These are phyloP conservation scores for Glycine soja DNA, from an alignment of 306 rosid species.

Conservation along the genomic window DNA sequence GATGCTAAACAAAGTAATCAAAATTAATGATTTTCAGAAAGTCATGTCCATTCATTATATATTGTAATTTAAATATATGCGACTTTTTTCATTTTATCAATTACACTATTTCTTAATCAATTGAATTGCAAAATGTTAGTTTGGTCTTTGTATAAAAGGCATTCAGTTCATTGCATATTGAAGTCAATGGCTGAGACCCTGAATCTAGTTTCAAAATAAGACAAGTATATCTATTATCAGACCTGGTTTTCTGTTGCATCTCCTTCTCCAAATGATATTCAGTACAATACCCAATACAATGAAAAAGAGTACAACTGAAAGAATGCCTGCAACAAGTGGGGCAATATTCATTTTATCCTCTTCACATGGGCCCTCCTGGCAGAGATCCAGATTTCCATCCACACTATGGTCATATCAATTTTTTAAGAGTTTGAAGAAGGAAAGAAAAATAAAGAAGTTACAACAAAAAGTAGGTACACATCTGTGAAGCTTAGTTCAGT, in stretches of 20 bases:
- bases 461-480: not conserved
- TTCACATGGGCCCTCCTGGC: constrained; percentile 46
- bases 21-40: constrained; percentile 16
- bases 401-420: constrained; percentile 46
- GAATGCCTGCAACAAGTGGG: constrained; percentile 54
- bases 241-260: constrained; percentile 39
- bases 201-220: too few relatives aligned
- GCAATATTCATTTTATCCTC: constrained; percentile 36
- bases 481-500: constrained; percentile 7
- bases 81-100: not conserved
- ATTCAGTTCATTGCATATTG: not conserved
- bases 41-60: not conserved
- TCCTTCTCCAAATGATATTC: constrained; percentile 39
- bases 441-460: constrained; percentile 13
- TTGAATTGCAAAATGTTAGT: constrained; percentile 12
- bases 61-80: not conserved
- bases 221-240: not conserved
- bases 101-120: not conserved
- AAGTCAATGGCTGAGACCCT: too few relatives aligned
- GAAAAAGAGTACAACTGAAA: constrained; percentile 38
- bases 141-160: not conserved
- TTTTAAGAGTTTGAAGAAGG: too few relatives aligned
- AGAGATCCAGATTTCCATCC: constrained; percentile 56
- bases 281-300: constrained; percentile 10
- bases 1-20: constrained; percentile 16